Evolutionary conservation across 306 rosid species (phyloP), one percentile per base, ranked within the genome.

Genomic region (Inga leiocalycina): DNA sequence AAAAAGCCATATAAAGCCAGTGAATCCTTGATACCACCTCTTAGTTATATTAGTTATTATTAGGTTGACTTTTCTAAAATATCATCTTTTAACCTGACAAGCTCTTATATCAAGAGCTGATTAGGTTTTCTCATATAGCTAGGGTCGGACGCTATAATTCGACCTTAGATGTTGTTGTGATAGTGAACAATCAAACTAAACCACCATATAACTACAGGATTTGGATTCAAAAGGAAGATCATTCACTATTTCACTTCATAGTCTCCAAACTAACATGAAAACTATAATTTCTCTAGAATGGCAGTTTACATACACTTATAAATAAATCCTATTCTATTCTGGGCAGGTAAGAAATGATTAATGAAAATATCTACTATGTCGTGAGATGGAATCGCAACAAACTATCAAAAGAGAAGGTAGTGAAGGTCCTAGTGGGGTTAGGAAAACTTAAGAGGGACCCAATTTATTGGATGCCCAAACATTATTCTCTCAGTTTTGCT

Each of bases 241-340:
- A 87, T 32, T 32, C 34, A 32, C 34, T 32, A 32, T 32, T 80
- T 85, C 85, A 82, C 81, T 76, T 41, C 67, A 80, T 82, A 83
- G 76, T 79, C 81, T 88, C 78, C 39, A 78, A 79, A 57, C 75
- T 43, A 74, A 80, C 67, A 77, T 61, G 52, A 80, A 78, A 71
- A 81, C 81, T 78, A 81, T 77, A 86, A 81, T 62, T 51, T 34
- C 57, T 46, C 52, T 48, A 86, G 82, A 82, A 71, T 54, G 87
- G 82, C 80, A 71, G 84, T 67, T 67, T 62, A 69, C 81, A 71
- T 64, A 73, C 76, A 72, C 76, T 22, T 37, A 14, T 72, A 72
- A 84, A 78, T 83, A 56, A 77, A 81, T 73, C 78, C 87, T 80
- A 79, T 88, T 84, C 84, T 82, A 85, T 73, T 76, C 75, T 30